phyloP scores from a whole-genome alignment of 2,329 filamentous ascomycete genomes.

The Xylogone sp. region DNA sequence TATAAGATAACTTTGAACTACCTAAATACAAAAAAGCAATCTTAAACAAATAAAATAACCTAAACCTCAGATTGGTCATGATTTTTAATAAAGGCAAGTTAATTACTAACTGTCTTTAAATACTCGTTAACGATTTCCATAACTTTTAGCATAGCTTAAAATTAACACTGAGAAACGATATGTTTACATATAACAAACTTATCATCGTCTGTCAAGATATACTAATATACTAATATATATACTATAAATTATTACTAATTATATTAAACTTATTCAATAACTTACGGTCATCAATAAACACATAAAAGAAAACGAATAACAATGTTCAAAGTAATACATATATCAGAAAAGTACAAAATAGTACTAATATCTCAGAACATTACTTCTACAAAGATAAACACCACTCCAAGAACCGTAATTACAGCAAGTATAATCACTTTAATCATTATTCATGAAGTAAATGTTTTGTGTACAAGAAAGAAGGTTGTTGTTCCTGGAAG shows the following conservation, averaged over 20 bases:
- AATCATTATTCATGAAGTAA: not conserved
- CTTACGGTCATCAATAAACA: not conserved
- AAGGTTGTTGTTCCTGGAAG: not conserved
- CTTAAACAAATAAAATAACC: not conserved
- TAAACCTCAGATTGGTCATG: not conserved
- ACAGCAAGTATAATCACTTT: not conserved
- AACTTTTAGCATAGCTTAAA: not conserved
- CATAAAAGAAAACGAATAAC: not conserved
- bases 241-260: not conserved
- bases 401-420: not conserved
- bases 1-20: not conserved
- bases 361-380: too few relatives aligned
- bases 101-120: not conserved
- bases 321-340: too few relatives aligned
- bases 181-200: not conserved
- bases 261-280: not conserved
- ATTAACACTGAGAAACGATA: not conserved
- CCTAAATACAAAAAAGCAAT: not conserved
- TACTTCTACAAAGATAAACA: not conserved
- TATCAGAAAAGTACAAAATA: too few relatives aligned
- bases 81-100: not conserved
- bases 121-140: not conserved
- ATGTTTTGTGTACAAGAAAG: not conserved
- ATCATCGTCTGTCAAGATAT: not conserved
- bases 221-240: not conserved